A percentile compares a stretch with the other conserved stretches of the same genome.
Conservation (phyloP, 2,329 filamentous ascomycete species). For the Didymosphaeria variabile region DNA sequence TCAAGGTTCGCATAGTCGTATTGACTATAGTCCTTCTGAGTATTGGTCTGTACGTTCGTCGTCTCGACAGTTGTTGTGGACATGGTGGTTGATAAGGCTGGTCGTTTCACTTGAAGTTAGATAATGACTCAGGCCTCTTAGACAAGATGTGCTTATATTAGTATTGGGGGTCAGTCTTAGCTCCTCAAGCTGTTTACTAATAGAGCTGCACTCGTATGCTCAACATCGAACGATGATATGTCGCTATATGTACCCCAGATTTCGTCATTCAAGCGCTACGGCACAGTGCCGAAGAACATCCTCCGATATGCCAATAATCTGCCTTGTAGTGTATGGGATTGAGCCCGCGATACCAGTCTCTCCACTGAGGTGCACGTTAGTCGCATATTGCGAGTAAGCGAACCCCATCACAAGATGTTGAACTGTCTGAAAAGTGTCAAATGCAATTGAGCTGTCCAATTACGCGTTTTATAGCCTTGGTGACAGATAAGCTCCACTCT, state of each 20-base stretch:
- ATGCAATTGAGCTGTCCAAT: neutral
- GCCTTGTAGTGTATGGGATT: neutral
- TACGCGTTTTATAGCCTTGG: neutral
- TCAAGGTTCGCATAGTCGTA: constrained; percentile 46
- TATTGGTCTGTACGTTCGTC: constrained; percentile 7
- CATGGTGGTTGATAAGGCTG: constrained; percentile 18
- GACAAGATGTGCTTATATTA: neutral
- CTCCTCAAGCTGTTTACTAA: neutral
- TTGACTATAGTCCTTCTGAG: constrained; percentile 25
- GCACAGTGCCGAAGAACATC: neutral
- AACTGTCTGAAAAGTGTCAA: neutral
- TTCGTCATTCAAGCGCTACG: constrained; percentile 1
- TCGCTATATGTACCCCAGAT: constrained; percentile 24
- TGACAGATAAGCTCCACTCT: neutral
- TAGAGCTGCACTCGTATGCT: constrained; percentile 3
- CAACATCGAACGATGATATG: constrained; percentile 28
- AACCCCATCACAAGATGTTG: neutral
- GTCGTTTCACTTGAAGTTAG: neutral
- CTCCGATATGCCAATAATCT: neutral
- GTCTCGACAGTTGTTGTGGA: constrained; percentile 31
- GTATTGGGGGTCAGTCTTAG: neutral
- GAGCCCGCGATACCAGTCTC: neutral
- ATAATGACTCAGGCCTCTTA: neutral
- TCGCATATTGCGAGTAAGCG: neutral
- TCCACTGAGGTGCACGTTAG: neutral